phyloP scores from a whole-genome alignment of 495 filamentous ascomycete species.

The Cercophora sp. region DNA sequence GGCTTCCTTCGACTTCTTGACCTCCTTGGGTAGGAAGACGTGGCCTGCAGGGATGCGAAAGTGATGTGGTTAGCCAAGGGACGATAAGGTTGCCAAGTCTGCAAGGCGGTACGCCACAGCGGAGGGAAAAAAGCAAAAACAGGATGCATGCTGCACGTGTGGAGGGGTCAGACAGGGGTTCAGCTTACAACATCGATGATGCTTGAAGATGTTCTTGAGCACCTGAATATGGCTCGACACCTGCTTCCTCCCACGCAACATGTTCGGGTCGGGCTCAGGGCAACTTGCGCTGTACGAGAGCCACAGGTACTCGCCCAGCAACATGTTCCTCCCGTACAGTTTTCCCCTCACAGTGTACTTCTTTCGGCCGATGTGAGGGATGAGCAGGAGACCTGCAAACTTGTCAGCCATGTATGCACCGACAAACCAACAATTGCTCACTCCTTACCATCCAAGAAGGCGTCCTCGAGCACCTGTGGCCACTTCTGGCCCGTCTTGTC shows the following conservation, averaged over 20 bases:
- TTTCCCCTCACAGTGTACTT: slow-evolving; percentile 71
- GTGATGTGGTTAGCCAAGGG: slow-evolving; percentile 12
- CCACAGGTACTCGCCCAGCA: slow-evolving; percentile 80
- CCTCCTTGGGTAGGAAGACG: slow-evolving; percentile 42
- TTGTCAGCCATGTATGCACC: slow-evolving; percentile 13
- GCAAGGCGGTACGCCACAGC: slow-evolving; percentile 5
- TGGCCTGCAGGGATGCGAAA: slow-evolving; percentile 36
- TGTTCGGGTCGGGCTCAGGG: slow-evolving; percentile 23
- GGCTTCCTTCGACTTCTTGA: slow-evolving; percentile 15
- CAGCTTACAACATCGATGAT: slow-evolving; percentile 30
- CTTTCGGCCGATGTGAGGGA: slow-evolving; percentile 74
- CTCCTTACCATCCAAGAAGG: slow-evolving; percentile 90
- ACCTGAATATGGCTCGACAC: slow-evolving; percentile 97
- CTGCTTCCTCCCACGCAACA: slow-evolving; percentile 69
- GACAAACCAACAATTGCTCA: too few species aligned
- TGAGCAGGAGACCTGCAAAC: slow-evolving; percentile 66
- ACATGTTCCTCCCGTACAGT: slow-evolving; percentile 82
- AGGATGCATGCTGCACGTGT: too few species aligned
- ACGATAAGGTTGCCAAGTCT: neutral
- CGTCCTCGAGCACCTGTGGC: slow-evolving; percentile 79
- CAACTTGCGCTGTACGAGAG: slow-evolving; percentile 41
- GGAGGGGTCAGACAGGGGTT: too few species aligned
- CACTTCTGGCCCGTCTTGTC: slow-evolving; percentile 56
- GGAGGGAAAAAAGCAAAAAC: slow-evolving; percentile 3
- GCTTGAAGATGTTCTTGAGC: slow-evolving; percentile 70